These are phyloP conservation scores for Volutella citrinella DNA, from an alignment of 2,329 filamentous ascomycete species.

Conservation along the genomic window DNA sequence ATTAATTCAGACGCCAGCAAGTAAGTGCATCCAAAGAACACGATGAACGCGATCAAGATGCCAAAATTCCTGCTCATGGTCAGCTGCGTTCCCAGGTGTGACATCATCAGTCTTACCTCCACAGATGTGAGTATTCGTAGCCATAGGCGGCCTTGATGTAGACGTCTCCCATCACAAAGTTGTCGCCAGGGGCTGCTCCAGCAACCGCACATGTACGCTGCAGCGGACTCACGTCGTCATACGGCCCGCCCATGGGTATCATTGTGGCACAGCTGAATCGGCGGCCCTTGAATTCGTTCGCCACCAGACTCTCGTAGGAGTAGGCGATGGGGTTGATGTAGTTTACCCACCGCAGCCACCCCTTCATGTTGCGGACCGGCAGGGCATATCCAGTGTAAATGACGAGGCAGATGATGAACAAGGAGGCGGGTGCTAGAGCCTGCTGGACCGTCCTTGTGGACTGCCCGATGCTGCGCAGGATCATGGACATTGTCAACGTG, in stretches of 20 bases:
- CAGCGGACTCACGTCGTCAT: slow-evolving; percentile 1
- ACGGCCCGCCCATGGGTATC: slow-evolving; percentile 6
- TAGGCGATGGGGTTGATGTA: slow-evolving; percentile 62
- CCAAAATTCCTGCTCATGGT: slow-evolving; percentile 54
- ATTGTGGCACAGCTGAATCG: slow-evolving; percentile 8
- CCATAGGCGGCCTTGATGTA: slow-evolving; percentile 18
- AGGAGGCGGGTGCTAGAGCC: slow-evolving; percentile 26
- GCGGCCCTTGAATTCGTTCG: slow-evolving; percentile 13
- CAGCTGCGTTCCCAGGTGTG: background rate
- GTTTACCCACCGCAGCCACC: slow-evolving; percentile 54
- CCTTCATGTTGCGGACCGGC: slow-evolving; percentile 35
- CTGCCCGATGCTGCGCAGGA: slow-evolving; percentile 45
- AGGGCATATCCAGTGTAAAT: slow-evolving; percentile 70
- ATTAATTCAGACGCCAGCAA: slow-evolving; percentile 56
- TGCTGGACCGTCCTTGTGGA: slow-evolving; percentile 26
- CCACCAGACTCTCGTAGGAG: slow-evolving; percentile 24
- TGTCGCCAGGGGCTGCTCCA: slow-evolving; percentile 10
- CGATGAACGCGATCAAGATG: slow-evolving; percentile 59
- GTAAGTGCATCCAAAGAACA: slow-evolving; percentile 62
- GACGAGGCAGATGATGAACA: slow-evolving; percentile 42
- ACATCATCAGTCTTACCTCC: no score
- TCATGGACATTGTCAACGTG: slow-evolving; percentile 67
- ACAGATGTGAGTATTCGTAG: slow-evolving; percentile 56
- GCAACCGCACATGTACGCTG: slow-evolving; percentile 8
- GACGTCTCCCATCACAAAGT: slow-evolving; percentile 12